Conservation (phyloP, 306 rosid species). For the Betula pendula region DNA sequence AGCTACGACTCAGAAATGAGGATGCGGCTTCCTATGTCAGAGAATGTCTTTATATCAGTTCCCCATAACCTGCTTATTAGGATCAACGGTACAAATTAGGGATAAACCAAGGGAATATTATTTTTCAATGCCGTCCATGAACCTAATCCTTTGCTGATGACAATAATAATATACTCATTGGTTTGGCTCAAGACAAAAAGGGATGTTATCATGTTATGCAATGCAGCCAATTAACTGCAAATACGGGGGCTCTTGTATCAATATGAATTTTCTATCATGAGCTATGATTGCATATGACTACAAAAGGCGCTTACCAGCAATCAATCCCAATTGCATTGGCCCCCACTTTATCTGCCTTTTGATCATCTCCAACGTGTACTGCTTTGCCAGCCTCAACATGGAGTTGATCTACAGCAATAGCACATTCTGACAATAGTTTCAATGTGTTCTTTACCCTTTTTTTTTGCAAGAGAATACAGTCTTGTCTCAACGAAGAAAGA, state of each 20-base stretch:
- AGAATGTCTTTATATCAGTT: conserved; percentile 71
- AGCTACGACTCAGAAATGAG: conserved; percentile 41
- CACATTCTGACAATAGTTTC: neutral
- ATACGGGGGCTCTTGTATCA: neutral
- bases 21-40: conserved; percentile 52
- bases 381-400: conserved; percentile 67
- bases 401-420: conserved; percentile 53
- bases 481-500: neutral
- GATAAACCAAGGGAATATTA: neutral
- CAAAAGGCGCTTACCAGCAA: conserved; percentile 70
- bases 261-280: neutral
- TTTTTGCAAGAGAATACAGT: neutral
- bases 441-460: neutral
- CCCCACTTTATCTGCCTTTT: conserved; percentile 72
- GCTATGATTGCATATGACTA: conserved; percentile 16
- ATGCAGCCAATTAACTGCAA: conserved; percentile 3
- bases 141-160: neutral
- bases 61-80: conserved; percentile 82
- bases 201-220: neutral
- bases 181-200: neutral
- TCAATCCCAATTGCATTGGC: conserved; percentile 78
- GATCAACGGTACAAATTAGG: conserved; percentile 9
- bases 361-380: conserved; percentile 85
- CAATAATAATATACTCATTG: neutral
- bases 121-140: neutral